Evolutionary conservation across 495 filamentous ascomycete genomes (phyloP).

Genomic region (Diplogelasinospora grovesii): DNA sequence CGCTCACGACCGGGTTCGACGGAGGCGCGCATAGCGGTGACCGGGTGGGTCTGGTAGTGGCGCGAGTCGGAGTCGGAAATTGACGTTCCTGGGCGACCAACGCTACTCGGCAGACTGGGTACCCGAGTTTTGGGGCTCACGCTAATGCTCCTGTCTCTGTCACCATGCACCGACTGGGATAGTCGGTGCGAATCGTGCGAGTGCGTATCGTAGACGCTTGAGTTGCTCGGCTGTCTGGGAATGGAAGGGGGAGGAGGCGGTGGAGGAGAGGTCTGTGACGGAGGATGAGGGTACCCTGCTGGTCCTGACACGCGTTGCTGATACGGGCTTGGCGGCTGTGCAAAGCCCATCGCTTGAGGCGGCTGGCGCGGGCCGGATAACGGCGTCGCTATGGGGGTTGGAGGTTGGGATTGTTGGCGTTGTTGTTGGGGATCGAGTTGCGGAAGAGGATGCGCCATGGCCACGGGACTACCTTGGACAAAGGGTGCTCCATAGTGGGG

Average conservation of each 20-base stretch:
- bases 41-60: constrained; percentile 24
- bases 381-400: constrained; percentile 49
- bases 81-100: constrained; percentile 32
- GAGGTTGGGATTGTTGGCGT: constrained; percentile 48
- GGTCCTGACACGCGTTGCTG: constrained; percentile 40
- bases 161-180: constrained; percentile 39
- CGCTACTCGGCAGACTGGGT: constrained; percentile 43
- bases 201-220: constrained; percentile 35
- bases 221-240: constrained; percentile 41
- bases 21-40: constrained; percentile 19
- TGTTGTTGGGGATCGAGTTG: constrained; percentile 38
- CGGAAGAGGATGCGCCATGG: constrained; percentile 35
- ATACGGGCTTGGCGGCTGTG: constrained; percentile 46
- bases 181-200: constrained; percentile 25
- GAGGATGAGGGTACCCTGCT: constrained; percentile 26
- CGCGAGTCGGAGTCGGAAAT: constrained; percentile 36
- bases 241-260: constrained; percentile 36
- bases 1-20: constrained; percentile 22
- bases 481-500: constrained; percentile 42
- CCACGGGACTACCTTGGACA: constrained; percentile 48
- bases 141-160: constrained; percentile 54
- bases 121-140: constrained; percentile 59
- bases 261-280: constrained; percentile 27
- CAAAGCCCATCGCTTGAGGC: constrained; percentile 13
- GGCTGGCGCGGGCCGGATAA: constrained; percentile 35